Percentiles rank a stretch among this genome's conserved stretches.
phyloP scores from a whole-genome alignment of 1,139 yeast genomes.

The Suhomyces anneliseae region DNA sequence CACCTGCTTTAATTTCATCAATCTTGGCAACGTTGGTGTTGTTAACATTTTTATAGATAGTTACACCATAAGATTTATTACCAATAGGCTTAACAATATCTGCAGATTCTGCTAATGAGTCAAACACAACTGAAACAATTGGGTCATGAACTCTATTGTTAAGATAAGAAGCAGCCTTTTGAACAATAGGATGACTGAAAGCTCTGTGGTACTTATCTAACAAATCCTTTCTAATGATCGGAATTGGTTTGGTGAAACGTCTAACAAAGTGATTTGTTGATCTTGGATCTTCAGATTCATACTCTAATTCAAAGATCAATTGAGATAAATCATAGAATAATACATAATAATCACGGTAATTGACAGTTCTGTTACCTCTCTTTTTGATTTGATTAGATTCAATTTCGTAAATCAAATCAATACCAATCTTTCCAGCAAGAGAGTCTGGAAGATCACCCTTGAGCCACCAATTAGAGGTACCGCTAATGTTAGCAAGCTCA shows the following conservation, averaged over 20 bases:
- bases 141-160: slow-evolving; percentile 34
- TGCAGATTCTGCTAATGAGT: slow-evolving; percentile 16
- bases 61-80: slow-evolving; percentile 67
- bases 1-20: slow-evolving; percentile 80
- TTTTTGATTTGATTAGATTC: slow-evolving; percentile 58
- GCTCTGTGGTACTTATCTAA: slow-evolving; percentile 51
- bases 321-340: slow-evolving; percentile 75
- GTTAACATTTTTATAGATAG: slow-evolving; percentile 62
- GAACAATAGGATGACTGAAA: slow-evolving; percentile 45
- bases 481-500: slow-evolving; percentile 36
- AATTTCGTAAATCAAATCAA: slow-evolving; percentile 60
- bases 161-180: slow-evolving; percentile 40
- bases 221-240: slow-evolving; percentile 46
- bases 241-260: slow-evolving; percentile 42
- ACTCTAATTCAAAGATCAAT: slow-evolving; percentile 56
- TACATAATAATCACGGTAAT: slow-evolving; percentile 68
- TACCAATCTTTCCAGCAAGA: slow-evolving; percentile 43
- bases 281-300: slow-evolving; percentile 56
- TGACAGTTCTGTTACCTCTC: slow-evolving; percentile 54
- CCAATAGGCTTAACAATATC: slow-evolving; percentile 60
- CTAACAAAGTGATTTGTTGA: slow-evolving; percentile 51
- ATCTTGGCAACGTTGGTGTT: slow-evolving; percentile 56
- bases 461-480: slow-evolving; percentile 63
- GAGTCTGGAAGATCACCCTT: slow-evolving; percentile 59
- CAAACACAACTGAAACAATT: slow-evolving; percentile 17